These are phyloP conservation scores for Trichosanthes truncata DNA, from an alignment of 306 rosid species.

Conservation along the genomic window DNA sequence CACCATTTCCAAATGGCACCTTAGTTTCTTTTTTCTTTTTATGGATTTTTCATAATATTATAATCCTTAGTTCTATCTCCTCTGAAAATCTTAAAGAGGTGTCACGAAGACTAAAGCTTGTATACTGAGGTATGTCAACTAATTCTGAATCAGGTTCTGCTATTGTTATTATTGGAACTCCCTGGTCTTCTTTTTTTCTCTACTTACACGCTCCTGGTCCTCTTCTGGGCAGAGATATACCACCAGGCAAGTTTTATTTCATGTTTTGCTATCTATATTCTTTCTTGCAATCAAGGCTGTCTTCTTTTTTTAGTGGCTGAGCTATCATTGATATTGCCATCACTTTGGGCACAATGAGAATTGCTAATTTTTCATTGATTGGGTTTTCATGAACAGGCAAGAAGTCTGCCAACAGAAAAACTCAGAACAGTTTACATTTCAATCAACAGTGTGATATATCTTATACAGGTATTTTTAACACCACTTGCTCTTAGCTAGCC, in stretches of 20 bases:
- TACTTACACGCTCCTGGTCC: constrained; percentile 83
- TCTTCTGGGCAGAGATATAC: constrained; percentile 97
- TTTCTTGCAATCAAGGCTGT: neutral
- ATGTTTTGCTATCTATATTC: neutral
- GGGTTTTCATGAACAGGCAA: constrained; percentile 47
- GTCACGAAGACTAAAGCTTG: neutral
- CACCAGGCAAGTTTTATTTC: constrained; percentile 55
- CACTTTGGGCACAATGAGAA: neutral
- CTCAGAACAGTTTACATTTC: constrained; percentile 64
- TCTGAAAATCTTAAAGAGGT: neutral
- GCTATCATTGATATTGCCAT: neutral
- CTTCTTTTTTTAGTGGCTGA: neutral
- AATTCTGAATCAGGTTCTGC: constrained; percentile 49
- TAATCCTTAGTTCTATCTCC: neutral
- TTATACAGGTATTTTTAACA: constrained; percentile 55
- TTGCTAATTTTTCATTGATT: neutral
- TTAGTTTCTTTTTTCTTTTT: neutral
- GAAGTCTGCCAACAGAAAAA: constrained; percentile 79
- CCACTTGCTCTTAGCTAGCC: neutral
- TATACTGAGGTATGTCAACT: constrained; percentile 22
- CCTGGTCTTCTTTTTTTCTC: constrained; percentile 93
- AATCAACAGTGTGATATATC: constrained; percentile 51
- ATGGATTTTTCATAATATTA: neutral
- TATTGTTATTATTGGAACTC: constrained; percentile 55
- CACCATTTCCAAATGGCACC: neutral